Conservation (phyloP, 2,329 filamentous ascomycete genomes). For the Trichophyton benhamiae region DNA sequence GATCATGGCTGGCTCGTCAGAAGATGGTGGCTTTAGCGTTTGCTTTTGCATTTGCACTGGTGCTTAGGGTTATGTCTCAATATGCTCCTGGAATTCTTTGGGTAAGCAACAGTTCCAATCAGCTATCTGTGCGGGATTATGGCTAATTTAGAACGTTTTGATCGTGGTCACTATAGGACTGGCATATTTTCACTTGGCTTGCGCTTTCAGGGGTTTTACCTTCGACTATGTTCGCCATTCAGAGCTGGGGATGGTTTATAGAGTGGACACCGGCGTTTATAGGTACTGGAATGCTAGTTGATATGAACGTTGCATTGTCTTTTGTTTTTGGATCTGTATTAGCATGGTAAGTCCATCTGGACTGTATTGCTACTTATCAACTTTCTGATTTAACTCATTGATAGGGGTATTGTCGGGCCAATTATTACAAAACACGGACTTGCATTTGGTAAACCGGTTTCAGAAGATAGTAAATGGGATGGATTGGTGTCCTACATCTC, state of each 20-base stretch:
- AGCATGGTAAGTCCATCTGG: constrained; percentile 32
- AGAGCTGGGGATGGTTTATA: constrained; percentile 52
- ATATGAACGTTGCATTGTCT: constrained; percentile 46
- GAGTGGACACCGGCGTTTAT: constrained; percentile 51
- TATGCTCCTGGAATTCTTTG: constrained; percentile 50
- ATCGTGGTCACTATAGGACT: constrained; percentile 23
- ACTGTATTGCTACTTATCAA: constrained; percentile 14
- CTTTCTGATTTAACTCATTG: background rate
- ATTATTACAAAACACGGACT: constrained; percentile 41
- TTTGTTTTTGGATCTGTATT: constrained; percentile 46
- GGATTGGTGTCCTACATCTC: constrained; percentile 28
- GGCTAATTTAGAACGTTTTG: background rate
- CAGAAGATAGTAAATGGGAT: constrained; percentile 9
- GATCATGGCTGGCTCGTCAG: constrained; percentile 40
- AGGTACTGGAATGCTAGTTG: constrained; percentile 47
- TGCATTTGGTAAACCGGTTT: constrained; percentile 31
- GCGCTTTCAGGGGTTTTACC: constrained; percentile 14
- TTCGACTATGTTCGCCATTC: constrained; percentile 17
- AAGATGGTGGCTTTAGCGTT: constrained; percentile 46
- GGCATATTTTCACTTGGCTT: constrained; percentile 40
- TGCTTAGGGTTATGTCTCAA: constrained; percentile 45
- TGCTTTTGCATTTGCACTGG: constrained; percentile 40
- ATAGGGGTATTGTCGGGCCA: constrained; percentile 43
- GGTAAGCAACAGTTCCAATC: constrained; percentile 18
- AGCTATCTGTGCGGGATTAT: background rate